A percentile compares a stretch with the other conserved stretches of the same genome.
phyloP scores from a whole-genome alignment of 2,329 filamentous ascomycete genomes.

The Penicillium sp. region DNA sequence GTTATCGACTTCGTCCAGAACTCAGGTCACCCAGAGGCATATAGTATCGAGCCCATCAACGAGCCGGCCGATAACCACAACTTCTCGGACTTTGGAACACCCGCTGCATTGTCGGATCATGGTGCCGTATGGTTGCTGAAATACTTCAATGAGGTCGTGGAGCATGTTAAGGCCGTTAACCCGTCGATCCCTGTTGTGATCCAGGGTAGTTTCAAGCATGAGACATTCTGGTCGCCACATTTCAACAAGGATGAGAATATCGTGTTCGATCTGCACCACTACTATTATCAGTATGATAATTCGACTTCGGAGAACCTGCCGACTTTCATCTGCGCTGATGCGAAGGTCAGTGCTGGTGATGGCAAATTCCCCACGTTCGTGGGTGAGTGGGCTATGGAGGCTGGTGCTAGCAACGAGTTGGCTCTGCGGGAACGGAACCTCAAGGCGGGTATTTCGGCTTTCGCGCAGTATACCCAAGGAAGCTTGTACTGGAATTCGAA shows the following conservation, averaged over 20 bases:
- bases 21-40: slow-evolving; percentile 19
- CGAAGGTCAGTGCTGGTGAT: slow-evolving; percentile 10
- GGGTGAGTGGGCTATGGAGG: slow-evolving; percentile 26
- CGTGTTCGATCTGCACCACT: slow-evolving; percentile 29
- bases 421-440: slow-evolving; percentile 16
- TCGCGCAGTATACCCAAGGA: slow-evolving; percentile 14
- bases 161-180: slow-evolving; percentile 14
- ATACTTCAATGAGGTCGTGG: slow-evolving; percentile 24
- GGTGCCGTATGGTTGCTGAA: slow-evolving; percentile 25
- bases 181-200: slow-evolving; percentile 25
- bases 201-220: slow-evolving; percentile 28
- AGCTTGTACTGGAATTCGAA: slow-evolving; percentile 26
- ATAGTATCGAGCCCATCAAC: slow-evolving; percentile 28
- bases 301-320: slow-evolving; percentile 19
- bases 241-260: slow-evolving; percentile 20
- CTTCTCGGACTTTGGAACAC: slow-evolving; percentile 25
- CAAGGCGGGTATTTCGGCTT: slow-evolving; percentile 15
- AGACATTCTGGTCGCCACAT: slow-evolving; percentile 19
- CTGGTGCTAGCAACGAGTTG: slow-evolving; percentile 15
- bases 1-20: slow-evolving; percentile 21
- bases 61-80: slow-evolving; percentile 26
- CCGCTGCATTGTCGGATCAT: slow-evolving; percentile 21
- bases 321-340: slow-evolving; percentile 19
- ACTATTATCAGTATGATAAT: slow-evolving; percentile 23
- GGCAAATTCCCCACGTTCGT: slow-evolving; percentile 26